Base-by-base conservation (phyloP, 345 rosid genomes). In the Stellera chamaejasme region DNA sequence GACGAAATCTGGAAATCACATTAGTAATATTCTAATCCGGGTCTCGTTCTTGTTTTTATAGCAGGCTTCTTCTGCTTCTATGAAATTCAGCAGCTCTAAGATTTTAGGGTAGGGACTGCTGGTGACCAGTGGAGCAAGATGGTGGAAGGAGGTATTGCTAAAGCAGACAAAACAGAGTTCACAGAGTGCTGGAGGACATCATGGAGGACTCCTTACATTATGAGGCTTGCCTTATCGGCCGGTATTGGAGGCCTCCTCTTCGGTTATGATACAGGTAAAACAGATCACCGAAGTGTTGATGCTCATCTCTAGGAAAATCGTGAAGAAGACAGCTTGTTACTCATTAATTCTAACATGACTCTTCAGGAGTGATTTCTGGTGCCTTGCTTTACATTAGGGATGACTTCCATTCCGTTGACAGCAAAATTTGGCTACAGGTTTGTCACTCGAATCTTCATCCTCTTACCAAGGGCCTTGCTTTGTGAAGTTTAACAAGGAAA, bases 191-290 rank as follows among this genome's bases (percentile, higher is more conserved):
- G 88, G 84, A 70, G 49, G 36, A 83, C 78, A 15, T 67, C 72
- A 44, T 77, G 84, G 88, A 75, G 66, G 66, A 83, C 78, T 1
- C 97, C 94, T 43, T 89, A 84, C 55, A 86, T 93, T 28, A 74
- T 80, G 86, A 74, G 82, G 54, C 93, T 93, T 10, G 87, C 97
- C n/a, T 72, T 86, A 43, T 74, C 96, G 3, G 97, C 96, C 3
- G 97, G 97, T 13, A 79, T 93, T 58, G 99, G 97, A 14, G 97
- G 99, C 15, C 79, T 89, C 28, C 80, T 87, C 46, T 93, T 93
- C 53, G 99, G 99, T 4, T 93, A 93, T 66, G 99, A 89, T 58
- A 93, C 99, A 19, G 98, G 98, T 57, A 62, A 55, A 0, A 10
- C 10, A 11, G 10, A 1, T 3, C 23, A 10, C 1, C 23, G 0